Percentiles rank a stretch among this genome's conserved stretches.
Evolutionary conservation across 805 yeast species (phyloP).

Genomic region (Candida nanaspora): DNA sequence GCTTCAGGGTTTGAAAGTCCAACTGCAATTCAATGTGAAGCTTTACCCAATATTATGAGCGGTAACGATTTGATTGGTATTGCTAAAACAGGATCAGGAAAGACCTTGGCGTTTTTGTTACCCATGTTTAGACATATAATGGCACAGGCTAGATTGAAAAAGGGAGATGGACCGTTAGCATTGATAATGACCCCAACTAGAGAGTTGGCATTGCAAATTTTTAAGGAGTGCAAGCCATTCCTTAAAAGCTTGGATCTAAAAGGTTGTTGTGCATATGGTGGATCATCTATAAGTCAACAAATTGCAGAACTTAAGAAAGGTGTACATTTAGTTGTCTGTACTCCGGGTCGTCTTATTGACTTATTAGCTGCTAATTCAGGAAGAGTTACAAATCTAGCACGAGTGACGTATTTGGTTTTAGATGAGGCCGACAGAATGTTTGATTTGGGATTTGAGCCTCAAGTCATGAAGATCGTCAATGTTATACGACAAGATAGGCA

Average conservation of each 20-base stretch:
- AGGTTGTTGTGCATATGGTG: conserved; percentile 85
- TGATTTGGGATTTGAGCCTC: conserved; percentile 97
- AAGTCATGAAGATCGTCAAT: conserved; percentile 70
- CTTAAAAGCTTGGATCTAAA: conserved; percentile 39
- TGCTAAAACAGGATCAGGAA: conserved; percentile 96
- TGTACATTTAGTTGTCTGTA: conserved; percentile 77
- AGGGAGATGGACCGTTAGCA: conserved; percentile 70
- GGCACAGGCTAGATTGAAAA: conserved; percentile 51
- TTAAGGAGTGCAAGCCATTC: conserved; percentile 57
- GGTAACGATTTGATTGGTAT: conserved; percentile 90
- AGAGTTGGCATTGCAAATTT: conserved; percentile 82
- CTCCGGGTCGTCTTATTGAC: conserved; percentile 94
- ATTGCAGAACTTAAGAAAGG: conserved; percentile 75
- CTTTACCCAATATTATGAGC: conserved; percentile 82
- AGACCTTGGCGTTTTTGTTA: conserved; percentile 79
- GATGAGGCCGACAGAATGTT: conserved; percentile 98
- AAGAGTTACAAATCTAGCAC: conserved; percentile 54
- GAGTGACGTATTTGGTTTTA: conserved; percentile 76
- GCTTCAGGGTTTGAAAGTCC: conserved; percentile 52
- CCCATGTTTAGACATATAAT: conserved; percentile 81
- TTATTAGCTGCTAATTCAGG: conserved; percentile 79
- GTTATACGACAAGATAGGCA: conserved; percentile 82
- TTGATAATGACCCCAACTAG: conserved; percentile 85
- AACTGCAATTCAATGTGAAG: conserved; percentile 86
- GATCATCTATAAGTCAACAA: conserved; percentile 74